Evolutionary conservation across 2,329 filamentous ascomycete genomes (phyloP), one percentile per base, ranked within the genome.

Genomic region (Paramyrothecium sp.): DNA sequence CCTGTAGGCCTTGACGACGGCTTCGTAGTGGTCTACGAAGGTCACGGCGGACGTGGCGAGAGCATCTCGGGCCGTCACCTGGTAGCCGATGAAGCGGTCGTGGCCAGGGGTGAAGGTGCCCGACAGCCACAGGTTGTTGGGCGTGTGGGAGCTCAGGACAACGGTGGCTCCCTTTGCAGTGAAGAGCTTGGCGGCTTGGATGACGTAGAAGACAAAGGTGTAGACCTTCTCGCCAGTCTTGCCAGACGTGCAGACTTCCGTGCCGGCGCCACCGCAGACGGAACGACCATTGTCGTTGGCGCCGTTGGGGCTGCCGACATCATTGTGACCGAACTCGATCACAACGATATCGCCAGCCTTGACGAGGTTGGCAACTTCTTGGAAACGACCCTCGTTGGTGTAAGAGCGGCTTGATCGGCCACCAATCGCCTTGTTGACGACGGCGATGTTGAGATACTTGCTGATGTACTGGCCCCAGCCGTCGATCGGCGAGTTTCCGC

Each of bases 311-410:
- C 80, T 80, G 2, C 87, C 86, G 21, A 86, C 88, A 62, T 90
- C 88, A 64, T 91, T 91, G 75, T 90, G 88, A 0, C 88, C 88
- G 64, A 90, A 89, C 64, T 90, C 87, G 54, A 90, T 89, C 54
- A 90, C 76, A 1, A 89, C 86, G 70, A 84, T 87, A 70, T 90
- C 88, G 33, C 84, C 85, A 1, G 76, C 56, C 65, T 81, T 62
- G 22, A 89, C 75, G 2, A 76, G 65, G 33, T 77, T 71, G 51
- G 81, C 79, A 54, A 90, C 81, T 0, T 76, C 77, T 17, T 78
- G 71, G 73, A 90, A 91, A 16, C 84, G 84, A 10, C 83, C 84
- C 72, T 91, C 88, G 51, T 84, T 80, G 1, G 82, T 87, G 72
- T 81, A 91, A 21, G 85, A 89, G 51, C 88, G 81, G 1, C 88